These are phyloP conservation scores for Pseudogymnoascus sp. DNA, from an alignment of 2,329 filamentous ascomycete species.

Conservation along the genomic window DNA sequence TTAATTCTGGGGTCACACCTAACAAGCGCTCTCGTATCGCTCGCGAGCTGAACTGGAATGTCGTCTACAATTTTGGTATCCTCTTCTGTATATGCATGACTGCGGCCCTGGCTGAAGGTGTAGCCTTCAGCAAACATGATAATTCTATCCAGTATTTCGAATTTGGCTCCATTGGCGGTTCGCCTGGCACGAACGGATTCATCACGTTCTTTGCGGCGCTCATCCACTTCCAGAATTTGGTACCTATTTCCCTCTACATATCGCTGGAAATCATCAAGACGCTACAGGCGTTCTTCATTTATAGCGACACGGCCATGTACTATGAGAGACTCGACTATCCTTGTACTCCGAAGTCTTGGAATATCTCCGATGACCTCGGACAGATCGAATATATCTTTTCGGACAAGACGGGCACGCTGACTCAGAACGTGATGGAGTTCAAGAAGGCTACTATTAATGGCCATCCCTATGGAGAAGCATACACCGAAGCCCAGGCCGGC, in stretches of 20 bases:
- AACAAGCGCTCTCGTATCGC: conserved; percentile 89
- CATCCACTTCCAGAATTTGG: conserved; percentile 96
- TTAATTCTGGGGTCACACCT: conserved; percentile 91
- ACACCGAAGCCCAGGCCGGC: conserved; percentile 91
- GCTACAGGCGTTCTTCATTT: conserved; percentile 92
- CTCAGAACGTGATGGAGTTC: conserved; percentile 96
- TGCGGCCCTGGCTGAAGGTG: conserved; percentile 75
- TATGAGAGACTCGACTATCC: conserved; percentile 91
- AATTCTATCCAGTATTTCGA: conserved; percentile 78
- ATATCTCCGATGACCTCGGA: conserved; percentile 94
- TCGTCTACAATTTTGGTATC: conserved; percentile 91
- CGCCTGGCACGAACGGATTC: conserved; percentile 72
- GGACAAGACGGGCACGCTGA: conserved; percentile 85
- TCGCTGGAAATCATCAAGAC: conserved; percentile 93
- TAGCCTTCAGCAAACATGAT: conserved; percentile 67
- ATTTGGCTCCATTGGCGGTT: conserved; percentile 72
- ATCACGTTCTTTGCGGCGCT: conserved; percentile 95
- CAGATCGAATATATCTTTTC: conserved; percentile 99
- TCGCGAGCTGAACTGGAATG: conserved; percentile 92
- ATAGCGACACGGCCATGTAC: conserved; percentile 94
- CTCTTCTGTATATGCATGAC: conserved; percentile 84
- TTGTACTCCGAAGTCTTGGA: conserved; percentile 96
- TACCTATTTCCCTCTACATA: conserved; percentile 96
- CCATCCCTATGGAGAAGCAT: conserved; percentile 90
- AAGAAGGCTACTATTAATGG: conserved; percentile 97